phyloP scores from a whole-genome alignment of 2,329 filamentous ascomycete genomes.

The Alternaria incomplexa region DNA sequence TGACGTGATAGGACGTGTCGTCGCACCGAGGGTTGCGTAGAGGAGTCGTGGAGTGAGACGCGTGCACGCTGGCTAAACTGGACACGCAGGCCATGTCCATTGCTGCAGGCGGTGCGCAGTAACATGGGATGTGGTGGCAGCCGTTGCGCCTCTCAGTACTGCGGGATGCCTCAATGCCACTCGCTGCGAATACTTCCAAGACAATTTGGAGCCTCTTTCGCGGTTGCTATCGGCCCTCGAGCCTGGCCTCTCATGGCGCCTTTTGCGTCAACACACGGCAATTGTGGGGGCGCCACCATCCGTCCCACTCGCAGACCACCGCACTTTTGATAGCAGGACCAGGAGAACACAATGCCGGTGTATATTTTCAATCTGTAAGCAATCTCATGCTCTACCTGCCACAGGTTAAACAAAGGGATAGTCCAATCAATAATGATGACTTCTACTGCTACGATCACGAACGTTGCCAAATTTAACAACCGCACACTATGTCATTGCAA shows the following conservation, averaged over 20 bases:
- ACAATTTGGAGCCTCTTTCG: constrained; percentile 27
- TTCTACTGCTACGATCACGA: neutral
- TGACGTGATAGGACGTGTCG: constrained; percentile 20
- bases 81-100: constrained; percentile 45
- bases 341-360: neutral
- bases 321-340: neutral
- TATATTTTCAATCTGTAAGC: neutral
- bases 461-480: neutral
- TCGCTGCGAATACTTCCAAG: constrained; percentile 15
- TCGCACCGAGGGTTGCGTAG: constrained; percentile 26
- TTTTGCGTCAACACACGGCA: constrained; percentile 11
- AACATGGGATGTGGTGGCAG: constrained; percentile 36
- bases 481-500: neutral
- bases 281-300: constrained; percentile 11
- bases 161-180: constrained; percentile 17
- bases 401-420: neutral
- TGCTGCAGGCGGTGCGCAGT: constrained; percentile 34
- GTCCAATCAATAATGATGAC: neutral
- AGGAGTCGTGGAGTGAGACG: constrained; percentile 13
- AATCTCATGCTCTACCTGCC: neutral
- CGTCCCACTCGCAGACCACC: neutral
- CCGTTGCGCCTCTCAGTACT: constrained; percentile 22
- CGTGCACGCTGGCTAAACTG: constrained; percentile 38
- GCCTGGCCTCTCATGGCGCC: constrained; percentile 27
- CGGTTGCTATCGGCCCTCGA: constrained; percentile 30